Base-by-base conservation (phyloP, 345 rosid genomes). In the Hibiscus tridactylites region DNA sequence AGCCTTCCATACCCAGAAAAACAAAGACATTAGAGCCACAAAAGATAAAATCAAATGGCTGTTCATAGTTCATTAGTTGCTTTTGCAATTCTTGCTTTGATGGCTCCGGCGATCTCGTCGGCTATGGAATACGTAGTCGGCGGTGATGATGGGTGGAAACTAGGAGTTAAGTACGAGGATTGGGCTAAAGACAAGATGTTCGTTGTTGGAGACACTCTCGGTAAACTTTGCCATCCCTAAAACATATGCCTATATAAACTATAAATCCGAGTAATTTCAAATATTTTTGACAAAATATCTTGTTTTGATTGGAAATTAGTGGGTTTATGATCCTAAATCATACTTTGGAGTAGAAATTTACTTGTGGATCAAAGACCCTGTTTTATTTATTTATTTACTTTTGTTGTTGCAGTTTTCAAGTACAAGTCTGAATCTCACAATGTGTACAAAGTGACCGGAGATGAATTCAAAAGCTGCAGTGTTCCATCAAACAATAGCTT, bases 181-280 rank as follows among this genome's bases (percentile, higher is more conserved):
- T 65, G 53, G 69, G 53, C 69, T 42, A 65, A 17, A 19, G 69
- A 15, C 69, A 65, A 65, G 69, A 15, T 39, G 15, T 42, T 65
- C 69, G 0, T 19, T 19, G 33, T 42, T 11, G 69, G 69, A 42
- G 69, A 65, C 53, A 64, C 52, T 65, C 69, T 65, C 19, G 53
- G 69, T 64, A 61, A n/a, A 17, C 24, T 54, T 54, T n/a, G 7
- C 2, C 26, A 1, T 17, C 17, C 3, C 10, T 54, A 1, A 54
- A 42, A 9, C 3, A 42, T 42, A 8, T 42, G 46, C 3, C 3
- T 42, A 42, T 42, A 42, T 37, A 8, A 37, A 37, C 8, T 37
- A 37, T 37, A 37, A 6, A 37, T 37, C 8, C 8, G 42, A 37
- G 42, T 37, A 6, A 37, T 37, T 37, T 37, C 42, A 6, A 37